Evolutionary conservation across 352 stramenopile genomes (phyloP), one percentile per base, ranked within the genome.

Genomic region (Globisporangium cylindrosporum): DNA sequence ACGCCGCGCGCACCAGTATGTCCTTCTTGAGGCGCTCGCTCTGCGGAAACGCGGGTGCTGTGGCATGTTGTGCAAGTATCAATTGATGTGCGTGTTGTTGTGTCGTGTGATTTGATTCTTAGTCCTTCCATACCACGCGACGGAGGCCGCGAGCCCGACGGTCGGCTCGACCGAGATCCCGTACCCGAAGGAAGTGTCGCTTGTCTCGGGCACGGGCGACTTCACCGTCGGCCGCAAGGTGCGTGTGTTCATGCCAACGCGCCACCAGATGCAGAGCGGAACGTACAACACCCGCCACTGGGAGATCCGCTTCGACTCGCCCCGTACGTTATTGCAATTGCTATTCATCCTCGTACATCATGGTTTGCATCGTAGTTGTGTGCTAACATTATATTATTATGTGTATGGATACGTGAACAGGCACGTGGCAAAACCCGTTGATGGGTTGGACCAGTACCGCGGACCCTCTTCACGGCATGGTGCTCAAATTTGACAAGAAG

Each of bases 401-500:
- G 4, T 41, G 27, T 20, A 7, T 24, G 4, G n/a, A 22, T 24
- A 59, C 14, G 5, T 58, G 14, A 25, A 41, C 54, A 59, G 54
- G 54, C 60, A 92, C 82, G 70, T 98, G 94, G 94, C 75, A 84
- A 25, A 98, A 98, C 82, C 91, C 93, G 27, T 81, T 98, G 34
- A 98, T 98, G 94, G 93, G 93, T 65, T 98, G 94, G 94, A 96
- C 91, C 36, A 94, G 79, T 62, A 95, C 82, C 49, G 86, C 85
- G 29, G 94, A 98, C 77, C 76, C 93, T 58, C 87, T 97, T 70
- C 81, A 93, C 43, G 88, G 76, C 68, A 78, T 95, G 64, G 79
- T 90, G 68, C 73, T 95, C 73, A 92, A 89, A 71, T 98, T 98
- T 65, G 82, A 94, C 71, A 97, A 81, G 53, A 84, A 94, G 61